Conservation (phyloP, 305 asterid genomes). For the Fraxinus dipetala region DNA sequence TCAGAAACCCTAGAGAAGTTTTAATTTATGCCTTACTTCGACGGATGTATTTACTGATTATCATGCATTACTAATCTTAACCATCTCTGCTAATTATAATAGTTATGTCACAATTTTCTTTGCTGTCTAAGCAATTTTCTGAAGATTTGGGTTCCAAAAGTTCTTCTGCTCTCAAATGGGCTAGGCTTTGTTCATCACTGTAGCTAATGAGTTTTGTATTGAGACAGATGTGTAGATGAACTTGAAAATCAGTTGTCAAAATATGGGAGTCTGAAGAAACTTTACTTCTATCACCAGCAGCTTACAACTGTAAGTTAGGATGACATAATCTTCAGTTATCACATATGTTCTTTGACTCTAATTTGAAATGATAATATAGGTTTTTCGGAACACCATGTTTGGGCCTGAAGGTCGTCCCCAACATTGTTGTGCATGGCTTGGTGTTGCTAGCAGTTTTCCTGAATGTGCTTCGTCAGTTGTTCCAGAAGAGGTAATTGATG, state of each 20-base stretch:
- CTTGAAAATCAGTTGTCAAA: conserved; percentile 85
- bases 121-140: neutral
- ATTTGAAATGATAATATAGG: conserved; percentile 44
- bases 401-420: conserved; percentile 99
- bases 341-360: conserved; percentile 27
- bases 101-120: neutral
- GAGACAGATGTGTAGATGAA: conserved; percentile 93
- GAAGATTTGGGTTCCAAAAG: conserved; percentile 4
- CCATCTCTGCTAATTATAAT: neutral
- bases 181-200: neutral
- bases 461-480: conserved; percentile 93
- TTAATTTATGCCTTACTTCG: neutral
- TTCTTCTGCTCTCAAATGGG: neutral
- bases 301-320: conserved; percentile 78
- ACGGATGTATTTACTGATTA: neutral
- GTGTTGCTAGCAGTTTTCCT: conserved; percentile 97
- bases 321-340: conserved; percentile 14
- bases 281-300: conserved; percentile 96
- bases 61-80: neutral
- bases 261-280: conserved; percentile 91
- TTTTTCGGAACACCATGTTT: conserved; percentile 97
- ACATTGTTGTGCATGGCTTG: conserved; percentile 99
- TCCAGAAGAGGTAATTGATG: conserved; percentile 79
- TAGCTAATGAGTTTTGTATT: conserved; percentile 29
- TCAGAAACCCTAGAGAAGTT: neutral